These are phyloP conservation scores for Naganishia albida DNA, from an alignment of 1,284 basidiomycete genomes.

Conservation along the genomic window DNA sequence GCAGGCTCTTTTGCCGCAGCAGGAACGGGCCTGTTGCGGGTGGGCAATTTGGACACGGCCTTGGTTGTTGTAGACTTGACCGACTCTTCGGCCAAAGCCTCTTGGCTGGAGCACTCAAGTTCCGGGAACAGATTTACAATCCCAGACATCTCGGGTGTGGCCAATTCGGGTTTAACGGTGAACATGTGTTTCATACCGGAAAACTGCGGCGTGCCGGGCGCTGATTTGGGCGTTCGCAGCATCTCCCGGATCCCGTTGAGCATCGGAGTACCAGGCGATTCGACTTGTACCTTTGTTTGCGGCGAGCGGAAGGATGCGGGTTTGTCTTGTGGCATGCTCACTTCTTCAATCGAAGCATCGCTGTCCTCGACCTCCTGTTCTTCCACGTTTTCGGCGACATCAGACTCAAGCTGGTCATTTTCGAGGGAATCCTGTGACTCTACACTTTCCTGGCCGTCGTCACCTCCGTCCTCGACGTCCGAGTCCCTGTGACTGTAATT, in stretches of 20 bases:
- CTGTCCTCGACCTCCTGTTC: constrained; percentile 5
- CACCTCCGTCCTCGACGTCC: too few relatives aligned
- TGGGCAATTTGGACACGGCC: constrained; percentile 6
- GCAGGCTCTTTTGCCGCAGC: not conserved
- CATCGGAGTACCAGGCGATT: constrained; percentile 36
- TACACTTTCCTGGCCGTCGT: too few relatives aligned
- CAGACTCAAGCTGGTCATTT: not conserved
- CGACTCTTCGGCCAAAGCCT: not conserved
- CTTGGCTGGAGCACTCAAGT: not conserved
- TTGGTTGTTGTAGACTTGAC: not conserved
- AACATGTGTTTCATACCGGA: constrained; percentile 40
- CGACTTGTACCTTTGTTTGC: not conserved
- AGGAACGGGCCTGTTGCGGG: not conserved
- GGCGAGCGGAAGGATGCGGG: not conserved
- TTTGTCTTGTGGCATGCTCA: not conserved
- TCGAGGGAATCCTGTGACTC: not conserved
- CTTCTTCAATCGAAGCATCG: constrained; percentile 4
- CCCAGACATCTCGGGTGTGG: constrained; percentile 27
- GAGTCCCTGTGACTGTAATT: too few relatives aligned
- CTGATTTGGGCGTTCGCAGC: constrained; percentile 34
- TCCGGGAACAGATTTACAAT: constrained; percentile 25
- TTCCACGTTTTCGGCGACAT: not conserved
- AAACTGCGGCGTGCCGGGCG: constrained; percentile 38
- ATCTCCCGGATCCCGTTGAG: constrained; percentile 39
- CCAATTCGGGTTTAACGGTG: not conserved